A percentile compares a stretch with the other conserved stretches of the same genome.
Evolutionary conservation across 257 asterid genomes (phyloP).

Genomic region (Cruciata laevipes): DNA sequence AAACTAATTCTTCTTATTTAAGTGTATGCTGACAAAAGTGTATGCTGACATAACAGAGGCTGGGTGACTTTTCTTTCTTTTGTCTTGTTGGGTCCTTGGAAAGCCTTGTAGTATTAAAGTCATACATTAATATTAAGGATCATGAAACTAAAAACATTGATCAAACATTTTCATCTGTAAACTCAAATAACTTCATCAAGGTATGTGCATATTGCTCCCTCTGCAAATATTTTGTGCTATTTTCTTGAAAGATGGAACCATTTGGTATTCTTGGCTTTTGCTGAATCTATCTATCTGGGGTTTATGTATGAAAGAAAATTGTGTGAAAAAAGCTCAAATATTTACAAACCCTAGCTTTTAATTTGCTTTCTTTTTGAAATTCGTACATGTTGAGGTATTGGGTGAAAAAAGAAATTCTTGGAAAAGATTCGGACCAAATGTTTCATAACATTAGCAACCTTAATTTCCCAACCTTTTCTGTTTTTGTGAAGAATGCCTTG

Average conservation of each 20-base stretch:
- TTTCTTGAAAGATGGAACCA: background rate
- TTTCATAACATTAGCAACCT: background rate
- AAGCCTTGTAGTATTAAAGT: background rate
- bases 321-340: background rate
- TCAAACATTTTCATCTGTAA: background rate
- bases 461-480: no score
- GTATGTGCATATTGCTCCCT: background rate
- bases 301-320: background rate
- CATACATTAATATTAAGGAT: background rate
- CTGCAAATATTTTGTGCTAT: background rate
- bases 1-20: background rate
- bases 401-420: background rate
- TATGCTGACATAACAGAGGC: background rate
- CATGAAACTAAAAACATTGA: background rate
- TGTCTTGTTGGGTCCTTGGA: background rate
- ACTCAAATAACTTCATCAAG: background rate
- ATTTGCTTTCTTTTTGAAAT: background rate
- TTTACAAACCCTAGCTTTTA: background rate
- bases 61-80: background rate
- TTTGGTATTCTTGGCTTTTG: constrained; percentile 3
- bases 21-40: background rate
- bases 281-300: background rate
- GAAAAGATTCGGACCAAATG: background rate
- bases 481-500: no score
- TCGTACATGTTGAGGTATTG: background rate